A percentile compares a stretch with the other conserved stretches of the same genome.
Evolutionary conservation across 805 yeast species (phyloP).

Genomic region (Tetrapisispora pingtungensis): DNA sequence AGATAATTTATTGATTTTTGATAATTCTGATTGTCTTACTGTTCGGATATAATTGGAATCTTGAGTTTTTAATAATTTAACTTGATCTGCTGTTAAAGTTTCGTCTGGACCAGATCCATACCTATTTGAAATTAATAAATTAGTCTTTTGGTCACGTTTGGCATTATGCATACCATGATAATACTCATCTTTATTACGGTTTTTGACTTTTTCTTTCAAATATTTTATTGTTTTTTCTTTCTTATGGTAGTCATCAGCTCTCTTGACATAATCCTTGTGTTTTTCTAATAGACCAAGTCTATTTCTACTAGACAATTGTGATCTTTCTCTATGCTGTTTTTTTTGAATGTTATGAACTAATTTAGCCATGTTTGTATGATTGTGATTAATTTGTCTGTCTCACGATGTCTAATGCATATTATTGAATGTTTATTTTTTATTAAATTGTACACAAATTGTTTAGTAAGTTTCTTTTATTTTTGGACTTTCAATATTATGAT

Average conservation of each 20-base stretch:
- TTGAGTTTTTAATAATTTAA: slow-evolving; percentile 77
- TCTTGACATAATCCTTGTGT: slow-evolving; percentile 71
- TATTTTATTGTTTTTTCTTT: slow-evolving; percentile 56
- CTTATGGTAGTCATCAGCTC: slow-evolving; percentile 57
- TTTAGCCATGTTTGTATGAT: slow-evolving; percentile 46
- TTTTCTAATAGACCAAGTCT: slow-evolving; percentile 83
- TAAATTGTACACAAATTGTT: no score
- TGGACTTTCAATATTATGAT: no score
- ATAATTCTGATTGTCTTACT: slow-evolving; percentile 56
- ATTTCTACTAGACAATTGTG: slow-evolving; percentile 69
- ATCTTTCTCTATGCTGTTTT: slow-evolving; percentile 90
- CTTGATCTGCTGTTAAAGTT: slow-evolving; percentile 59
- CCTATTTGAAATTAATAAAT: slow-evolving; percentile 58
- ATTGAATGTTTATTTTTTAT: no score
- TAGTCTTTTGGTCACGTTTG: slow-evolving; percentile 52
- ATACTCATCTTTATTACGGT: slow-evolving; percentile 88
- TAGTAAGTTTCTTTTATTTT: no score
- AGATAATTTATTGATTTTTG: slow-evolving; percentile 35
- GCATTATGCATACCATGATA: slow-evolving; percentile 77
- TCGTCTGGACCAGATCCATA: slow-evolving; percentile 30
- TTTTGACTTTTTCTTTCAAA: slow-evolving; percentile 59
- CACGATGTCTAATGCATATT: no score
- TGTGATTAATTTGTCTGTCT: no score
- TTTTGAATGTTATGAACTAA: slow-evolving; percentile 86
- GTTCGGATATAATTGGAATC: slow-evolving; percentile 81